Evolutionary conservation across 352 stramenopile genomes (phyloP).

Genomic region (Globisporangium abappressorium): DNA sequence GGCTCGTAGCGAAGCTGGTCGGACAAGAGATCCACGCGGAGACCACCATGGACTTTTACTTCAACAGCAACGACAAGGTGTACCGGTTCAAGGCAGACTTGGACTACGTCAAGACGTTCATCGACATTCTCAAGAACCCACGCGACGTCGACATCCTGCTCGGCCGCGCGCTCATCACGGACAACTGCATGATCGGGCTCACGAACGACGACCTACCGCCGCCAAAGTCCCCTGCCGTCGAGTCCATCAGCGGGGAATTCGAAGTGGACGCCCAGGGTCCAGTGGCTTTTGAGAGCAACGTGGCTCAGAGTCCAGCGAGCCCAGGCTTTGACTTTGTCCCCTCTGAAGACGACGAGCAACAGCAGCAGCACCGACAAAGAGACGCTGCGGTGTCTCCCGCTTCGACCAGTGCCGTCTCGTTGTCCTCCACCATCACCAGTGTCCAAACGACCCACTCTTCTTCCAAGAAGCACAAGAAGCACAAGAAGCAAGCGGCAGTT

Average conservation of each 20-base stretch:
- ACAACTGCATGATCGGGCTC: conserved; percentile 12
- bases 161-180: conserved; percentile 10
- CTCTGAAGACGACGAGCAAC: neutral
- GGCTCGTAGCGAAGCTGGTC: conserved; percentile 25
- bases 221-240: neutral
- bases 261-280: neutral
- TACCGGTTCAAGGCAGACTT: conserved; percentile 19
- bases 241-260: neutral
- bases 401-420: neutral
- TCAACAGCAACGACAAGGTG: conserved; percentile 15
- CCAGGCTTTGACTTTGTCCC: neutral
- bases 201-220: conserved; percentile 10
- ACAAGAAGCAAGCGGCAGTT: neutral
- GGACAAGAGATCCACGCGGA: conserved; percentile 20
- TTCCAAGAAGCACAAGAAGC: neutral
- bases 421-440: neutral
- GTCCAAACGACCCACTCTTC: neutral
- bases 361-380: neutral
- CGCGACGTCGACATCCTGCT: conserved; percentile 15
- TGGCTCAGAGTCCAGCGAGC: neutral
- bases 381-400: neutral
- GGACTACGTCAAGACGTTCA: conserved; percentile 26
- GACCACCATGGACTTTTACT: conserved; percentile 21
- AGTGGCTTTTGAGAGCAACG: neutral
- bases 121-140: conserved; percentile 18